Conservation (phyloP, 306 rosid genomes). For the Adenanthera pavonina region DNA sequence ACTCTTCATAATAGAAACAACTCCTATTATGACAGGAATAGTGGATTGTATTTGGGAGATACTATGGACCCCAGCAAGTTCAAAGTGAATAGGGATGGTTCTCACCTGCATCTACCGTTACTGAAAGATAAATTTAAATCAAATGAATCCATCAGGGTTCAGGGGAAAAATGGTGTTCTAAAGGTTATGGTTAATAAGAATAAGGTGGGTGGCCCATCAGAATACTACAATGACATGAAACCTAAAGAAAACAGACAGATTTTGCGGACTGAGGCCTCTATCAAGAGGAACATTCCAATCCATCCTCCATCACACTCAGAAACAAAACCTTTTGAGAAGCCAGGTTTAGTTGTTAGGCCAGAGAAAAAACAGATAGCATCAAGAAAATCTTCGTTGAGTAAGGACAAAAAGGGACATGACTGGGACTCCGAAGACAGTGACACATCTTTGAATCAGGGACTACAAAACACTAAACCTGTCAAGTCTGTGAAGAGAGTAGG, state of each 20-base stretch:
- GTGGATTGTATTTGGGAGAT: slow-evolving; percentile 51
- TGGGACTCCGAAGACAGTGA: slow-evolving; percentile 67
- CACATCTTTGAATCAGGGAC: slow-evolving; percentile 55
- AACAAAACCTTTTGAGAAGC: slow-evolving; percentile 54
- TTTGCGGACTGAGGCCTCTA: slow-evolving; percentile 54
- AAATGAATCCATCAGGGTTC: slow-evolving; percentile 83
- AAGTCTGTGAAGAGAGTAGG: slow-evolving; percentile 52
- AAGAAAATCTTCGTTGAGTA: slow-evolving; percentile 60
- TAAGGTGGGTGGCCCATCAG: slow-evolving; percentile 51
- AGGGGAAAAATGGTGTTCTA: slow-evolving; percentile 95
- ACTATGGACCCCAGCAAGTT: slow-evolving; percentile 47
- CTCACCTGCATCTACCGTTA: slow-evolving; percentile 45
- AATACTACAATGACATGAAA: slow-evolving; percentile 52
- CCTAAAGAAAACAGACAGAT: slow-evolving; percentile 58
- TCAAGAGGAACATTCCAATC: slow-evolving; percentile 52
- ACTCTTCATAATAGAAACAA: slow-evolving; percentile 58
- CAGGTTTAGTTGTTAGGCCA: slow-evolving; percentile 49
- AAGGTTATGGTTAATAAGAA: slow-evolving; percentile 89
- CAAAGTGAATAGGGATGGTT: slow-evolving; percentile 56
- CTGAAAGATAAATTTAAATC: slow-evolving; percentile 67
- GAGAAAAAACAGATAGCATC: slow-evolving; percentile 55
- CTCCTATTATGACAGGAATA: slow-evolving; percentile 47
- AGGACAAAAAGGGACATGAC: slow-evolving; percentile 51
- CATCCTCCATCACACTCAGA: slow-evolving; percentile 52
- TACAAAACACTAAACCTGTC: slow-evolving; percentile 46